Conservation (phyloP, 1,139 yeast genomes). For the Suzukiozyma palmioleophila region DNA sequence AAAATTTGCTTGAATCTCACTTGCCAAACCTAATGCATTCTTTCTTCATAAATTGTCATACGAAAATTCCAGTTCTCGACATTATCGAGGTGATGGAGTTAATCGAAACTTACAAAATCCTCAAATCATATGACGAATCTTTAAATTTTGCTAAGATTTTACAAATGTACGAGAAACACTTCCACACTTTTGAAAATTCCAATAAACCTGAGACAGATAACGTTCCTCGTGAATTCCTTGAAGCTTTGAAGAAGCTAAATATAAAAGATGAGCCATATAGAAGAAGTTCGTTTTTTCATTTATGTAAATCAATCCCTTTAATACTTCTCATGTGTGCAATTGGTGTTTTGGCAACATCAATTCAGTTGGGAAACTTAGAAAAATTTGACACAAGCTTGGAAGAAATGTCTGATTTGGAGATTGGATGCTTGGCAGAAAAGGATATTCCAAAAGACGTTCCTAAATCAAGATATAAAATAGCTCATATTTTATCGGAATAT, state of each 20-base stretch:
- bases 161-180: slow-evolving; percentile 15
- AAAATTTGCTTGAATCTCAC: slow-evolving; percentile 16
- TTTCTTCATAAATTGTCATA: slow-evolving; percentile 31
- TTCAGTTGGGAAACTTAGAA: slow-evolving; percentile 31
- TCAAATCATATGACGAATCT: slow-evolving; percentile 16
- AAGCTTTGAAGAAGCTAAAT: slow-evolving; percentile 11
- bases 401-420: slow-evolving; percentile 20
- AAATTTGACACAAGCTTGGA: slow-evolving; percentile 24
- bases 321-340: slow-evolving; percentile 30
- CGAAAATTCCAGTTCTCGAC: slow-evolving; percentile 34
- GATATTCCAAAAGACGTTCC: slow-evolving; percentile 14
- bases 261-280: slow-evolving; percentile 18
- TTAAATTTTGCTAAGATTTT: slow-evolving; percentile 21
- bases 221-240: slow-evolving; percentile 13
- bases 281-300: slow-evolving; percentile 17
- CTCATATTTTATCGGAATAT: slow-evolving; percentile 21
- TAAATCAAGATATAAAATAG: slow-evolving; percentile 19
- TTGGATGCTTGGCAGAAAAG: slow-evolving; percentile 15
- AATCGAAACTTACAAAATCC: slow-evolving; percentile 24
- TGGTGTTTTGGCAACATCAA: slow-evolving; percentile 29
- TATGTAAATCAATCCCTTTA: slow-evolving; percentile 26
- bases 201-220: not conserved
- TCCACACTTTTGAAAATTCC: slow-evolving; percentile 1
- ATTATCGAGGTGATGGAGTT: slow-evolving; percentile 27
- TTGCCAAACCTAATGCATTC: slow-evolving; percentile 24